Conservation (phyloP, 2,329 filamentous ascomycete species). For the Verticillium alfalfae region DNA sequence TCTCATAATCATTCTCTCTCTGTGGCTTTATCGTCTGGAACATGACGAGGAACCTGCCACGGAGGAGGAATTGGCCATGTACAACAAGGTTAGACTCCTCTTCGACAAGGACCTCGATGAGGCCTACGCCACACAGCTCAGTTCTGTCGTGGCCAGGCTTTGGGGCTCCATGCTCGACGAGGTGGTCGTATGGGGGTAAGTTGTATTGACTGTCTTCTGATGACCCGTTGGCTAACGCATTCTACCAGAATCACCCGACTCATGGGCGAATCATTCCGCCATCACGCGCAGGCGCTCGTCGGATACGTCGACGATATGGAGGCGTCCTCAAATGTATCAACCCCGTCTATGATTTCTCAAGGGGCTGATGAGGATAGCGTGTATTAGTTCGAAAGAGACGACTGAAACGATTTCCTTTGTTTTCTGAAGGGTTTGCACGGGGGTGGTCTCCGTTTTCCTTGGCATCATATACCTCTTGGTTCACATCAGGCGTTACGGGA, state of each 20-base stretch:
- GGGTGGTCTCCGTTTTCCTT: conserved; percentile 27
- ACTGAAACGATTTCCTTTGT: conserved; percentile 48
- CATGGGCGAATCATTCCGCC: conserved; percentile 97
- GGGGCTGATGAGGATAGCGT: conserved; percentile 67
- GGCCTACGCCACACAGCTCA: conserved; percentile 74
- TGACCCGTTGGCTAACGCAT: conserved; percentile 9
- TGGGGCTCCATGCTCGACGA: conserved; percentile 99
- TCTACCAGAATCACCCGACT: conserved; percentile 73
- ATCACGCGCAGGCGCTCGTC: conserved; percentile 89
- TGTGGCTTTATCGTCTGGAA: conserved; percentile 99
- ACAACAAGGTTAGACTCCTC: conserved; percentile 83
- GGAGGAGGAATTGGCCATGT: conserved; percentile 81
- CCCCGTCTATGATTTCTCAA: conserved; percentile 67
- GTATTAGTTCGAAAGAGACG: conserved; percentile 50
- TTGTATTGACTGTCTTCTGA: conserved; percentile 19
- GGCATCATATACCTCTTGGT: conserved; percentile 39
- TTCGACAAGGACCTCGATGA: conserved; percentile 90
- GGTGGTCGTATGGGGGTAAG: conserved; percentile 98
- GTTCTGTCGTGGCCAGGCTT: conserved; percentile 88
- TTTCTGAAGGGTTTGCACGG: conserved; percentile 18
- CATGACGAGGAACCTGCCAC: conserved; percentile 91
- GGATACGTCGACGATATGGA: conserved; percentile 87
- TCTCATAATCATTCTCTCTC: conserved; percentile 92
- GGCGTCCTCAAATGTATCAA: conserved; percentile 63
- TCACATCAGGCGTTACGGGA: conserved; percentile 13